These are phyloP conservation scores for Globisporangium paddicum DNA, from an alignment of 352 stramenopile species.

Conservation along the genomic window DNA sequence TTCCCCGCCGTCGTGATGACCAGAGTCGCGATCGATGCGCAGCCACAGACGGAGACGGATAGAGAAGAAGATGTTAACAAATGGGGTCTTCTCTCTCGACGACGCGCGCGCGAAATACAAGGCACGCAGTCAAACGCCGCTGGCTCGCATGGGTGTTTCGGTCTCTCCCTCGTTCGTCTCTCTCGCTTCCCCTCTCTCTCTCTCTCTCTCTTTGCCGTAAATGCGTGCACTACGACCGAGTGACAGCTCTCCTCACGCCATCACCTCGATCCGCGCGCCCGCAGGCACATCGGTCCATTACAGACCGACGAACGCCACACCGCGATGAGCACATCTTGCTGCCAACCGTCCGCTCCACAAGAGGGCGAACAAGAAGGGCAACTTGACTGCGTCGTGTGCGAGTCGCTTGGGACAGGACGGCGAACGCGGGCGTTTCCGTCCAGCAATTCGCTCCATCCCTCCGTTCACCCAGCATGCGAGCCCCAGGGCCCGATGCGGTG, in stretches of 20 bases:
- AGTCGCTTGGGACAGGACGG: background rate
- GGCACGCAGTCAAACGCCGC: conserved; percentile 6
- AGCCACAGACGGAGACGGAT: conserved; percentile 45
- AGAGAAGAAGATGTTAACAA: conserved; percentile 88
- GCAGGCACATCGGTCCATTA: background rate
- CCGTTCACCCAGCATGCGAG: background rate
- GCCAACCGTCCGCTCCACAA: background rate
- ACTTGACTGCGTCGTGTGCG: conserved; percentile 2
- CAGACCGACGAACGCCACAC: background rate
- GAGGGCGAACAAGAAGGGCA: background rate
- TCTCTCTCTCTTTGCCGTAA: conserved; percentile 2
- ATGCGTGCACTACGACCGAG: background rate
- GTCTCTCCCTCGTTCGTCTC: conserved; percentile 7
- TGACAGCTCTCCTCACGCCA: background rate
- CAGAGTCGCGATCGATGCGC: conserved; percentile 14
- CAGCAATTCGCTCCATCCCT: background rate
- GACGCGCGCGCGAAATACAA: conserved; percentile 18
- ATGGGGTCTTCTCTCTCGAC: conserved; percentile 22
- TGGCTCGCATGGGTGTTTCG: conserved; percentile 5
- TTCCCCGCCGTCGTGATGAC: conserved; percentile 10
- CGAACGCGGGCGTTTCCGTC: background rate
- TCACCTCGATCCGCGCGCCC: conserved; percentile 5
- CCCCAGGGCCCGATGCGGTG: background rate
- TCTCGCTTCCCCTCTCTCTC: conserved; percentile 5
- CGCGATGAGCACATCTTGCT: background rate